Conservation (phyloP, 2,329 filamentous ascomycete genomes). For the Parastagonospora nodorum region DNA sequence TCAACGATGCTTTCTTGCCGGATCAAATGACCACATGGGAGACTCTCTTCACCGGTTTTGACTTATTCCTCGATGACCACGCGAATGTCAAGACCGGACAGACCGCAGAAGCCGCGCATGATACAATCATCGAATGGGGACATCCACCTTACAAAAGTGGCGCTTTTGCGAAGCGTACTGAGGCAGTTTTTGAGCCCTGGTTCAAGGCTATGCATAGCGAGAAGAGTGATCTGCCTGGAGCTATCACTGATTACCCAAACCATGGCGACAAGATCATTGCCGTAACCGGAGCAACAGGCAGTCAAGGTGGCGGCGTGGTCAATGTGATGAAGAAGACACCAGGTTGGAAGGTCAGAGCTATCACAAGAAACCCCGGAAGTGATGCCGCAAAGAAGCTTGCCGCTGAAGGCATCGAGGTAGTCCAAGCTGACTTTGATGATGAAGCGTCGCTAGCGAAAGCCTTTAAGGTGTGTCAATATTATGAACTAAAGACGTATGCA, state of each 20-base stretch:
- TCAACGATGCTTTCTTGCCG: conserved; percentile 28
- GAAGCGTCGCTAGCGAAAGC: conserved; percentile 20
- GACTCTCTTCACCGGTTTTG: conserved; percentile 53
- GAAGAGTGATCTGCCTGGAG: conserved; percentile 47
- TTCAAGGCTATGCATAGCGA: conserved; percentile 54
- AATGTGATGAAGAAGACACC: conserved; percentile 29
- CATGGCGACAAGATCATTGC: conserved; percentile 26
- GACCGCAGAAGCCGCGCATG: conserved; percentile 50
- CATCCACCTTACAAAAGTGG: conserved; percentile 50
- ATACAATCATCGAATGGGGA: conserved; percentile 45
- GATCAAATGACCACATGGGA: conserved; percentile 45
- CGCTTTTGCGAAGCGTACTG: conserved; percentile 28
- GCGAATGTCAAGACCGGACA: conserved; percentile 48
- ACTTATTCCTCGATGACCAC: conserved; percentile 50
- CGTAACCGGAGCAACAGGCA: conserved; percentile 36
- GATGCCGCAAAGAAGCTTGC: conserved; percentile 27
- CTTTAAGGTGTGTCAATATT: conserved; percentile 15
- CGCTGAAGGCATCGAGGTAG: conserved; percentile 24
- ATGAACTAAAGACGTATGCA: not conserved
- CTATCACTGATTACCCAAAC: conserved; percentile 33
- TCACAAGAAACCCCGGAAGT: conserved; percentile 25
- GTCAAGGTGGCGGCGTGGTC: conserved; percentile 32
- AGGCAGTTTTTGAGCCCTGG: conserved; percentile 55
- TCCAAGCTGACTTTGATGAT: conserved; percentile 27
- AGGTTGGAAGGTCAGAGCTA: conserved; percentile 29